phyloP scores from a whole-genome alignment of 345 rosid genomes.

The Jatropha curcas region DNA sequence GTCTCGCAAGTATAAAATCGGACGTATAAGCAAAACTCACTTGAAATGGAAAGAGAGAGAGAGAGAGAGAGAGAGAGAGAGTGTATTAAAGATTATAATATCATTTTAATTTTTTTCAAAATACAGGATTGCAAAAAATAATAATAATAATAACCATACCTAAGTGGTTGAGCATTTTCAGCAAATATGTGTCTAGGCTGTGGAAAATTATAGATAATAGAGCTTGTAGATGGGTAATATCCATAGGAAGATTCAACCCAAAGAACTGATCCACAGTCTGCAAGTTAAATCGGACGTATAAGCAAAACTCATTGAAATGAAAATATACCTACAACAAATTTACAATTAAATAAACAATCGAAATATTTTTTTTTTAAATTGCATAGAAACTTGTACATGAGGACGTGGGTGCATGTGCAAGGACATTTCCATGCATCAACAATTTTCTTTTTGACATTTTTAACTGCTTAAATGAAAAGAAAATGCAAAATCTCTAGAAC shows the following conservation, averaged over 20 bases:
- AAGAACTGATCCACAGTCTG: constrained; percentile 96
- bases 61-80: too few species aligned
- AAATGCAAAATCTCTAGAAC: background rate
- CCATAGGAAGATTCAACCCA: constrained; percentile 83
- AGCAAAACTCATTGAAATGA: constrained; percentile 14
- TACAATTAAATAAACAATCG: background rate
- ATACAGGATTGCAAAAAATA: background rate
- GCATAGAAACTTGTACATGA: background rate
- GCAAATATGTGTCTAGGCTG: constrained; percentile 78
- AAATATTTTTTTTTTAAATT: background rate
- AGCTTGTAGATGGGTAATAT: constrained; percentile 91
- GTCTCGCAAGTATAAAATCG: constrained; percentile 63
- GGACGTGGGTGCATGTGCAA: constrained; percentile 1
- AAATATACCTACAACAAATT: background rate
- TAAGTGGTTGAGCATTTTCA: constrained; percentile 63
- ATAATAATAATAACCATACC: constrained; percentile 46
- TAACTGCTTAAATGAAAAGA: background rate
- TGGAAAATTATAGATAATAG: constrained; percentile 85
- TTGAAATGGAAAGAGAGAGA: background rate
- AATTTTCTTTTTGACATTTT: background rate
- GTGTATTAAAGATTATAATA: too few species aligned
- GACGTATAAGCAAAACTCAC: constrained; percentile 15
- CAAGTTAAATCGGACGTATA: constrained; percentile 24
- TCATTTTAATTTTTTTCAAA: too few species aligned
- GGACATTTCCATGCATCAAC: background rate